Evolutionary conservation across 176 grass and related monocot species (phyloP).

Genomic region (Elaeis guineensis): DNA sequence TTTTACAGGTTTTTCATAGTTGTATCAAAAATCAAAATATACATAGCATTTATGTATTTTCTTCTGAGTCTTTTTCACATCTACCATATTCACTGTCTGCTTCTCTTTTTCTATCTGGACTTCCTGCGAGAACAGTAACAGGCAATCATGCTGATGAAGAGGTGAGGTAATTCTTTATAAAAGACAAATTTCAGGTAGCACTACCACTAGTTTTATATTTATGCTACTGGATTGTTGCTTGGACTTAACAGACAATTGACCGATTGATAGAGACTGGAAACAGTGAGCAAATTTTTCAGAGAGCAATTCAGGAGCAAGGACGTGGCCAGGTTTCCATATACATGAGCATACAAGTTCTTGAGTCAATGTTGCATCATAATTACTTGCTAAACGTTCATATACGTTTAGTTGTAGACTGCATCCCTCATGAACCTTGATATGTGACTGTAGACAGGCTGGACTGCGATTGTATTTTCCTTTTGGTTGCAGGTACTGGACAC

Average conservation of each 20-base stretch:
- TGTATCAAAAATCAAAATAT: no score
- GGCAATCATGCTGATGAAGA: conserved; percentile 70
- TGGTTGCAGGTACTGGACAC: conserved; percentile 62
- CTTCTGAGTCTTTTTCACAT: no score
- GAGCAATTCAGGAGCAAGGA: conserved; percentile 89
- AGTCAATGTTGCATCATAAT: no score
- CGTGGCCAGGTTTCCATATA: conserved; percentile 48
- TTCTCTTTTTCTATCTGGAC: neutral
- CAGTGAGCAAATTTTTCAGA: conserved; percentile 73
- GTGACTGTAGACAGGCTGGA: no score
- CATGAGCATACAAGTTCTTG: no score
- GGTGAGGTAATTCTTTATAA: conserved; percentile 24
- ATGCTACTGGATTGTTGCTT: conserved; percentile 7
- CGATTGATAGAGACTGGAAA: conserved; percentile 71
- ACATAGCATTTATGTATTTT: no score
- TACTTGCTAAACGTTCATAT: no score
- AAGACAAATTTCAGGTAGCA: conserved; percentile 8
- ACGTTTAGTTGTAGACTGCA: no score
- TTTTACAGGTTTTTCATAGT: conserved; percentile 46
- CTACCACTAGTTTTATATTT: neutral
- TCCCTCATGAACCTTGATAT: no score
- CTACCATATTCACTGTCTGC: no score
- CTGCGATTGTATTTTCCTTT: neutral
- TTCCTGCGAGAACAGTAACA: conserved; percentile 52
- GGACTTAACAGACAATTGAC: conserved; percentile 60